Evolutionary conservation across 352 stramenopile species (phyloP).

Genomic region (Phytophthora fragariaefolia): DNA sequence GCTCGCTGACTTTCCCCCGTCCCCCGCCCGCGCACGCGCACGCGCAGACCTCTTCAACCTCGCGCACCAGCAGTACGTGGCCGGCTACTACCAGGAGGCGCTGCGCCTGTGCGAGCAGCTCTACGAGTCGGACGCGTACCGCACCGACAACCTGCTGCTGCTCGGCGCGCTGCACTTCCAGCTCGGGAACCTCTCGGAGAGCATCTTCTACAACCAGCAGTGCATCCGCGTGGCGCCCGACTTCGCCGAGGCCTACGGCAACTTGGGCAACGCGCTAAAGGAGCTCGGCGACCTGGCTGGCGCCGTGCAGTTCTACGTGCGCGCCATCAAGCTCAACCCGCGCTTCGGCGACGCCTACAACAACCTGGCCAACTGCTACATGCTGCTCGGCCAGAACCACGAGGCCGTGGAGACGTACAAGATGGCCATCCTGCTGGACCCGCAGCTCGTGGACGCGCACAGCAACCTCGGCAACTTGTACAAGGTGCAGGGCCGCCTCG

Average conservation of each 20-base stretch:
- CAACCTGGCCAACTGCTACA: conserved; percentile 92
- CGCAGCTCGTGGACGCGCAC: conserved; percentile 92
- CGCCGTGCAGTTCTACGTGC: conserved; percentile 93
- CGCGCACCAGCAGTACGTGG: conserved; percentile 86
- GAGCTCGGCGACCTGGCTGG: conserved; percentile 91
- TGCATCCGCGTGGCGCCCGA: conserved; percentile 92
- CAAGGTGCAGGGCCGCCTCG: conserved; percentile 85
- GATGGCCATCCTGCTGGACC: conserved; percentile 91
- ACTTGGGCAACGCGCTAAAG: conserved; percentile 95
- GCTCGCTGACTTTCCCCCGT: conserved; percentile 14
- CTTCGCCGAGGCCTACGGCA: conserved; percentile 94
- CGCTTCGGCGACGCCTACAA: conserved; percentile 93
- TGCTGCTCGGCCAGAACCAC: conserved; percentile 89
- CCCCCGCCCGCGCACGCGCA: background rate
- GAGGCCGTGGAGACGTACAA: conserved; percentile 95
- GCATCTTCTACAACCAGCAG: conserved; percentile 96
- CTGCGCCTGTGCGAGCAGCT: conserved; percentile 87
- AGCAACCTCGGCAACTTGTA: conserved; percentile 95
- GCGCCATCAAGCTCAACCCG: conserved; percentile 94
- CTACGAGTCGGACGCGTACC: conserved; percentile 87
- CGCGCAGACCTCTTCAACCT: conserved; percentile 75
- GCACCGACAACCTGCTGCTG: conserved; percentile 93
- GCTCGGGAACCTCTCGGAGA: conserved; percentile 91
- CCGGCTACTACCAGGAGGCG: conserved; percentile 90
- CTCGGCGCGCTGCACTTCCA: conserved; percentile 95